phyloP scores from a whole-genome alignment of 495 filamentous ascomycete species.

The Eremomyces bilateralis region DNA sequence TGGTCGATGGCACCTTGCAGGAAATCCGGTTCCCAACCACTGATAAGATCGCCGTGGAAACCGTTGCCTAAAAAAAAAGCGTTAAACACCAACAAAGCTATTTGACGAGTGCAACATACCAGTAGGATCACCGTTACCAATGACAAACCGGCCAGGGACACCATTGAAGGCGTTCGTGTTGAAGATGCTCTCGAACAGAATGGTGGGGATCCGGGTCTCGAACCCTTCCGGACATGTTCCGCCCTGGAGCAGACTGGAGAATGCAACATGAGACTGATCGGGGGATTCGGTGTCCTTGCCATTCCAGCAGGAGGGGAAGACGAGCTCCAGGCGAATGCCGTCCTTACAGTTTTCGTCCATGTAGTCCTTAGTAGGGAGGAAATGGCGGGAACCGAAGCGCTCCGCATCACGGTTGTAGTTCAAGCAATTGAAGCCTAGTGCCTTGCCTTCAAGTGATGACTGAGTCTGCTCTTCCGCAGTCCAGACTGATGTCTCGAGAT shows the following conservation, averaged over 20 bases:
- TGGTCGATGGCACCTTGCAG: slow-evolving; percentile 34
- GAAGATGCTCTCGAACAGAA: slow-evolving; percentile 84
- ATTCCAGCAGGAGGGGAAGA: slow-evolving; percentile 90
- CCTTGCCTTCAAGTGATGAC: slow-evolving; percentile 48
- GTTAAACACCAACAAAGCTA: slow-evolving; percentile 3
- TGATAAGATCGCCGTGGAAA: slow-evolving; percentile 75
- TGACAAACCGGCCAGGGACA: slow-evolving; percentile 47
- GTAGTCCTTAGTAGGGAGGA: slow-evolving; percentile 55
- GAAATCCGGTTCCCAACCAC: slow-evolving; percentile 47
- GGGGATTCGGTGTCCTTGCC: slow-evolving; percentile 37
- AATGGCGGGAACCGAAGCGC: slow-evolving; percentile 54
- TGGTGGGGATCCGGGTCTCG: slow-evolving; percentile 41
- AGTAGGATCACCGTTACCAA: slow-evolving; percentile 63
- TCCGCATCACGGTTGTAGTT: slow-evolving; percentile 45
- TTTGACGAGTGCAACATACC: slow-evolving; percentile 19
- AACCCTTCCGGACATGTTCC: slow-evolving; percentile 59
- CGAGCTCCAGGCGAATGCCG: slow-evolving; percentile 60
- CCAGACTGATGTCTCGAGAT: slow-evolving; percentile 57
- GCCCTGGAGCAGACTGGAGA: slow-evolving; percentile 49
- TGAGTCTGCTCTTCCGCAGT: slow-evolving; percentile 35
- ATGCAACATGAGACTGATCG: slow-evolving; percentile 57
- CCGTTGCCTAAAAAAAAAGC: slow-evolving; percentile 33
- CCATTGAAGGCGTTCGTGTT: slow-evolving; percentile 47
- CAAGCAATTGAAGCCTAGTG: slow-evolving; percentile 82
- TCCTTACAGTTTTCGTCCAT: slow-evolving; percentile 55